phyloP scores from a whole-genome alignment of 1,284 basidiomycete genomes.

The Leucoagaricus sp. region DNA sequence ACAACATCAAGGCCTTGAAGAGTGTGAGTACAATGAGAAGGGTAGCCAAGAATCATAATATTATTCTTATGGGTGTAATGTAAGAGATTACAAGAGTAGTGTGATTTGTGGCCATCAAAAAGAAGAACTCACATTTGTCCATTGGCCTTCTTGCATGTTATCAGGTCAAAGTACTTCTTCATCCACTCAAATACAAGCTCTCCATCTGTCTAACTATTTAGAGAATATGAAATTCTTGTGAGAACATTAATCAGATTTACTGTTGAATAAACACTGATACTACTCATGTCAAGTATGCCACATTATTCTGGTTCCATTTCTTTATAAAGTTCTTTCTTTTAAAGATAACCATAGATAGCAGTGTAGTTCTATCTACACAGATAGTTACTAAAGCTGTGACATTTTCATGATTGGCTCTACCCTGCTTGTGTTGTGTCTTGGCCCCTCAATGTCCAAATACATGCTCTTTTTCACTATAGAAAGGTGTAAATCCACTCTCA shows the following conservation, averaged over 20 bases:
- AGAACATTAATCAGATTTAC: neutral
- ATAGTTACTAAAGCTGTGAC: conserved; percentile 17
- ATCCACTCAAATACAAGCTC: conserved; percentile 27
- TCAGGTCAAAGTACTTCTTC: conserved; percentile 32
- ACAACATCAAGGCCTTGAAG: conserved; percentile 42
- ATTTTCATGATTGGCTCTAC: conserved; percentile 13
- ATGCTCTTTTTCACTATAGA: conserved; percentile 22
- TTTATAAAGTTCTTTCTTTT: conserved; percentile 37
- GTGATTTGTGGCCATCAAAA: conserved; percentile 42
- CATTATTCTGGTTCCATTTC: conserved; percentile 32
- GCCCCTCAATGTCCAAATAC: conserved; percentile 29
- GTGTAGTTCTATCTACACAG: conserved; percentile 21
- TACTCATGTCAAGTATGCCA: conserved; percentile 37
- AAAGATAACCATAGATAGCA: conserved; percentile 33
- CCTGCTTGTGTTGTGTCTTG: conserved; percentile 22
- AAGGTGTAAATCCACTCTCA: conserved; percentile 32
- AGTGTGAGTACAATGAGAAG: conserved; percentile 40
- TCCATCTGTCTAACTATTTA: conserved; percentile 31
- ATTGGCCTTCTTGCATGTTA: conserved; percentile 34
- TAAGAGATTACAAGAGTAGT: conserved; percentile 35
- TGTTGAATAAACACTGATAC: neutral
- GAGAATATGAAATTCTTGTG: conserved; percentile 22
- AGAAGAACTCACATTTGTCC: conserved; percentile 30
- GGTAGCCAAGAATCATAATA: conserved; percentile 39
- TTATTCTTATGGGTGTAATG: conserved; percentile 30